Evolutionary conservation across 208 protist species (phyloP).

Genomic region (Naegleria lovaniensis): DNA sequence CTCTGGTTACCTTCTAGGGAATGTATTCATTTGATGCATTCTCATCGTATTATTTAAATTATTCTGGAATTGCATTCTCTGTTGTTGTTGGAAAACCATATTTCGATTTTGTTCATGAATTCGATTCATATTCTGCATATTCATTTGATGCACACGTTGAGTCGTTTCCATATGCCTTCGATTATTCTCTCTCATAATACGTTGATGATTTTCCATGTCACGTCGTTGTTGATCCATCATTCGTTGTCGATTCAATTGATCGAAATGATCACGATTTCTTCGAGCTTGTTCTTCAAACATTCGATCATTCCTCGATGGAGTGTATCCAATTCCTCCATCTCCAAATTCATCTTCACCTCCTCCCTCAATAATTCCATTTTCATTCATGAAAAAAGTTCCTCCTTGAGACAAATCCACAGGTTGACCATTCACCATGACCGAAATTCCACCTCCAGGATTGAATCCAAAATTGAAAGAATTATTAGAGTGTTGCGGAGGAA

Average conservation of each 20-base stretch:
- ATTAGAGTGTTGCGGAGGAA: neutral
- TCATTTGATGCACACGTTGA: neutral
- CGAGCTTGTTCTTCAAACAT: no score
- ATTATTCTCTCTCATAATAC: neutral
- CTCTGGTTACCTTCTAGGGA: no score
- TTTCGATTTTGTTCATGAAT: neutral
- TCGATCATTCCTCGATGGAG: no score
- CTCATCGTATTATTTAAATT: neutral
- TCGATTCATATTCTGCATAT: neutral
- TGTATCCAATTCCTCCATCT: no score
- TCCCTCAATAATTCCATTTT: neutral
- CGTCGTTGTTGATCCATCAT: neutral
- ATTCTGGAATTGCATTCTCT: neutral
- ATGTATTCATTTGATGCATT: neutral
- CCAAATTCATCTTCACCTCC: neutral
- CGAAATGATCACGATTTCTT: no score
- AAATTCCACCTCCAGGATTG: neutral
- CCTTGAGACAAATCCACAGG: neutral
- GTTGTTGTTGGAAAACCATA: neutral
- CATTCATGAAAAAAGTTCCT: neutral
- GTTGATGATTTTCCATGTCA: neutral
- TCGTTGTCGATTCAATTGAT: neutral
- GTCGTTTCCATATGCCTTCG: neutral
- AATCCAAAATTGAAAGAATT: neutral
- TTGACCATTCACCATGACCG: neutral